phyloP scores from a whole-genome alignment of 129 eudicot species.

The Flaveria linearis region DNA sequence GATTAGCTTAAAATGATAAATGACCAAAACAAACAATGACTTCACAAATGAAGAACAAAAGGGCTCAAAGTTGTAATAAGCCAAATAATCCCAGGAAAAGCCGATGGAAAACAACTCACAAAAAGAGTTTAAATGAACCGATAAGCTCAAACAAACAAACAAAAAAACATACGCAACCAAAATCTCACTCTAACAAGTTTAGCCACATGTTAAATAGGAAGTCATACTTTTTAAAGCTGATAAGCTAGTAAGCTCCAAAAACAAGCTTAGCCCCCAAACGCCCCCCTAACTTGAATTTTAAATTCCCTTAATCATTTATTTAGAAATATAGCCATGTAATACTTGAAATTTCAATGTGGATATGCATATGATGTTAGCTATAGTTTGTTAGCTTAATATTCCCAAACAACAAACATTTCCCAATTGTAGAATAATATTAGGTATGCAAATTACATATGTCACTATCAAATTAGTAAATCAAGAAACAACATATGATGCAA shows the following conservation, averaged over 20 bases:
- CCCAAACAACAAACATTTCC: conserved; percentile 20
- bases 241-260: not conserved
- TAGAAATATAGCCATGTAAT: not conserved
- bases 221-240: no score
- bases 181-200: not conserved
- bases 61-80: not conserved
- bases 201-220: not conserved
- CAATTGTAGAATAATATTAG: conserved; percentile 31
- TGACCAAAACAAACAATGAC: not conserved
- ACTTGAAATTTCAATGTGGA: not conserved
- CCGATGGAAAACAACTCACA: not conserved
- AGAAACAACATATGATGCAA: conserved; percentile 36
- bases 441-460: conserved; percentile 36
- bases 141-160: not conserved
- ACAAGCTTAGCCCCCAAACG: conserved; percentile 1
- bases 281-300: not conserved
- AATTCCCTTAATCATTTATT: not conserved
- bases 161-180: no score
- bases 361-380: conserved; percentile 22
- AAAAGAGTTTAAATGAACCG: not conserved
- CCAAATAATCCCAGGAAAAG: not conserved
- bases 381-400: conserved; percentile 27
- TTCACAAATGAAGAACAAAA: not conserved
- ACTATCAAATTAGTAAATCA: conserved; percentile 19
- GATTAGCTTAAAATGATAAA: not conserved